These are phyloP conservation scores for Exophiala sp. DNA, from an alignment of 2,329 filamentous ascomycete species.

Conservation along the genomic window DNA sequence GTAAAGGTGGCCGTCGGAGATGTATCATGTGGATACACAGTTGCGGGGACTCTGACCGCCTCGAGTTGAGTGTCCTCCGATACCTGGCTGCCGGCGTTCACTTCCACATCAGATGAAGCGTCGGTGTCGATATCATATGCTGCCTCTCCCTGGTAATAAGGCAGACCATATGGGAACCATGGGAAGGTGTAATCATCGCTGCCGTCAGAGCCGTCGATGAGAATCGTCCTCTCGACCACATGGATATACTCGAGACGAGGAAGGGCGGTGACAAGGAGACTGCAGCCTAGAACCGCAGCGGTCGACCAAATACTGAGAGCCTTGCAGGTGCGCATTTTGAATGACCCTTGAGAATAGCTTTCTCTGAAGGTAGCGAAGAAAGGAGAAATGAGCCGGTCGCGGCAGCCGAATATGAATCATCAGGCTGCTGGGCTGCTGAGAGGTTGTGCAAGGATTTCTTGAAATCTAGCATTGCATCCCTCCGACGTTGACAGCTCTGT, in stretches of 20 bases:
- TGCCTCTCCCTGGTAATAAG: not conserved
- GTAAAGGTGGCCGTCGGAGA: slow-evolving; percentile 1
- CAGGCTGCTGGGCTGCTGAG: not conserved
- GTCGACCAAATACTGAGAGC: slow-evolving; percentile 1
- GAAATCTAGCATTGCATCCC: slow-evolving; percentile 2
- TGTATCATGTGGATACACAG: slow-evolving; percentile 17
- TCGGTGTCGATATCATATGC: not conserved
- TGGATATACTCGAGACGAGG: slow-evolving; percentile 14
- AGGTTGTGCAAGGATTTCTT: slow-evolving; percentile 12
- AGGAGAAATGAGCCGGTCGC: not conserved
- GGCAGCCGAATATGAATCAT: slow-evolving; percentile 5
- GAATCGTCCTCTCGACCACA: slow-evolving; percentile 1
- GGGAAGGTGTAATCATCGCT: not conserved
- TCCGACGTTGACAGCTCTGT: slow-evolving; percentile 12
- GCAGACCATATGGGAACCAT: not conserved
- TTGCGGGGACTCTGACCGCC: slow-evolving; percentile 6
- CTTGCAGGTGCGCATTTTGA: slow-evolving; percentile 6
- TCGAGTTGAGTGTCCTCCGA: not conserved
- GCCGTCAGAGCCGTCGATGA: not conserved
- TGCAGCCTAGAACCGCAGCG: slow-evolving; percentile 3
- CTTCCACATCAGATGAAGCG: not conserved
- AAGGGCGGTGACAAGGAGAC: slow-evolving; percentile 12
- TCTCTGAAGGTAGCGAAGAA: not conserved
- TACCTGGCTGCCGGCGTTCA: not conserved
- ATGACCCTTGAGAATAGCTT: not conserved